phyloP scores from a whole-genome alignment of 2,329 filamentous ascomycete species.

The Graphilbum fragrans region DNA sequence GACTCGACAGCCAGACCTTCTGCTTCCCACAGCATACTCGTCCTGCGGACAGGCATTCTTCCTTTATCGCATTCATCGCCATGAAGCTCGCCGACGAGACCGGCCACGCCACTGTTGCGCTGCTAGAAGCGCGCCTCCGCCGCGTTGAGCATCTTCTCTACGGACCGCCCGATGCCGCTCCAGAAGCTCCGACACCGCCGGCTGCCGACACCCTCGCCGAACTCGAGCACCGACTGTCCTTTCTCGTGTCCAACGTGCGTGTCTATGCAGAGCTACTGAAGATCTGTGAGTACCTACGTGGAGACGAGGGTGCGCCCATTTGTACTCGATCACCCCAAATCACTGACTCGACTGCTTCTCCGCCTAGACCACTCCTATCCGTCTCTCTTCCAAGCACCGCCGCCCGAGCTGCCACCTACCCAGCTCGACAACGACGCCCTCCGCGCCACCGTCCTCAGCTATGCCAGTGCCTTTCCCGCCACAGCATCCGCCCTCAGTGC shows the following conservation, averaged over 20 bases:
- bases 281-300: conserved; percentile 44
- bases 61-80: no score
- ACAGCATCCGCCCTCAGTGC: conserved; percentile 47
- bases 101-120: conserved; percentile 39
- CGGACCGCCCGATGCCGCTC: conserved; percentile 25
- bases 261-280: conserved; percentile 48
- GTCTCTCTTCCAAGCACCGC: conserved; percentile 38
- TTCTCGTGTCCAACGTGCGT: conserved; percentile 35
- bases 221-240: conserved; percentile 40
- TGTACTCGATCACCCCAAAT: no score
- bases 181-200: conserved; percentile 23
- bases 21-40: no score
- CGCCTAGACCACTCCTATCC: conserved; percentile 38
- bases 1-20: no score
- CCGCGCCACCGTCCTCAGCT: conserved; percentile 41
- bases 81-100: conserved; percentile 30
- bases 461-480: conserved; percentile 41
- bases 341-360: no score
- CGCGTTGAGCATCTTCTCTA: conserved; percentile 48
- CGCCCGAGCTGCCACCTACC: conserved; percentile 33
- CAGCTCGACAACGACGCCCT: conserved; percentile 39
- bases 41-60: no score
- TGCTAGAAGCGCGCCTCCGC: conserved; percentile 46
- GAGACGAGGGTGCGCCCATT: no score
- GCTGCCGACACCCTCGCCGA: conserved; percentile 32